Percentiles rank a stretch among this genome's conserved stretches.
Evolutionary conservation across 2,329 filamentous ascomycete genomes (phyloP).

Genomic region (Sclerotinia spermophila): DNA sequence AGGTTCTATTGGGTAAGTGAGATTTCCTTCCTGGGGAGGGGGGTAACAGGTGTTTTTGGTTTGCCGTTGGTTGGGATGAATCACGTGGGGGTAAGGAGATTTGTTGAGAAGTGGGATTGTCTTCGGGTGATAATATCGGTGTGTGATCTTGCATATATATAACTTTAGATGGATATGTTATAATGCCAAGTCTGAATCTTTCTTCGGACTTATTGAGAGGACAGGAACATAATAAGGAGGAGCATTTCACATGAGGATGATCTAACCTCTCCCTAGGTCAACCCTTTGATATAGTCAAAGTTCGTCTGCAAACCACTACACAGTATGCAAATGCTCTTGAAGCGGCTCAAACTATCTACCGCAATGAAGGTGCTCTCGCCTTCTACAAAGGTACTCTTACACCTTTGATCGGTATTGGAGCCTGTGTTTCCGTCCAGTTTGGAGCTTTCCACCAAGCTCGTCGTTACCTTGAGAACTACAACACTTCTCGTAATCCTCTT

Average conservation of each 20-base stretch:
- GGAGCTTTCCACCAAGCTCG: conserved; percentile 93
- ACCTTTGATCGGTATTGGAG: conserved; percentile 90
- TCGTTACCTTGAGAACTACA: conserved; percentile 76
- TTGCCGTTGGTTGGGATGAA: not conserved
- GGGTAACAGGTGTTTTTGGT: conserved; percentile 2
- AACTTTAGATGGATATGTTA: not conserved
- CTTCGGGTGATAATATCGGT: not conserved
- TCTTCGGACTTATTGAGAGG: not conserved
- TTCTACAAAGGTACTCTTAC: conserved; percentile 99
- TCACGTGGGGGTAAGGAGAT: conserved; percentile 18
- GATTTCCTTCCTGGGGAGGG: conserved; percentile 17
- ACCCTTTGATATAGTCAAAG: conserved; percentile 91
- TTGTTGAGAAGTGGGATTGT: not conserved
- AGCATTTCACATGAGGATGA: not conserved
- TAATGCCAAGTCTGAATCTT: not conserved
- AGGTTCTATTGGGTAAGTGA: conserved; percentile 82
- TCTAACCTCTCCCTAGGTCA: conserved; percentile 48
- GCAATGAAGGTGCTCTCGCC: conserved; percentile 79
- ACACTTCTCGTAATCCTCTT: conserved; percentile 46
- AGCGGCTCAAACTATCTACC: conserved; percentile 79
- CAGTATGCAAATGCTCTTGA: conserved; percentile 77
- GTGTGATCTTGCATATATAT: not conserved
- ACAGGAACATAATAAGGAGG: not conserved
- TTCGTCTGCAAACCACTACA: conserved; percentile 85
- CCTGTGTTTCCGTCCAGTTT: conserved; percentile 98